Evolutionary conservation across 2,329 filamentous ascomycete genomes (phyloP).

Genomic region (Camillea tinctor): DNA sequence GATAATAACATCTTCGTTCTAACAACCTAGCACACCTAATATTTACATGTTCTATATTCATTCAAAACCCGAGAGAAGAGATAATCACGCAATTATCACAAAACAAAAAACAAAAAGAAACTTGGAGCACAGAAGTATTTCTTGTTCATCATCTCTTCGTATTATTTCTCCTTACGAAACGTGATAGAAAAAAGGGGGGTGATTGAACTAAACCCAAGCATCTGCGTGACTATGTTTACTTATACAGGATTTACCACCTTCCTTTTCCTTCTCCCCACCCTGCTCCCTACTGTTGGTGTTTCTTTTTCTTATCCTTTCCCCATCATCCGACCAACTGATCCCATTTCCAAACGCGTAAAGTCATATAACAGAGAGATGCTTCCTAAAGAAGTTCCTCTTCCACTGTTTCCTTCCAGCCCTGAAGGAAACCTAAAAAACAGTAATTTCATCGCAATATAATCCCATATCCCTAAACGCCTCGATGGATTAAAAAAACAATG

Average conservation of each 20-base stretch:
- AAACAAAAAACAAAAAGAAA: background rate
- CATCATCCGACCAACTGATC: background rate
- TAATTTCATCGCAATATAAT: background rate
- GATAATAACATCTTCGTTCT: too few species aligned
- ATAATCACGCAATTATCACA: background rate
- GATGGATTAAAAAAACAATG: background rate
- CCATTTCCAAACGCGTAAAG: background rate
- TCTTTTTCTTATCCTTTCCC: background rate
- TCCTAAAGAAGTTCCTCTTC: too few species aligned
- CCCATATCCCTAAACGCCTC: background rate
- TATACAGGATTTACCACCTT: background rate
- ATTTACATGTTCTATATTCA: too few species aligned
- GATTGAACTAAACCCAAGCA: too few species aligned
- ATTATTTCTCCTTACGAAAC: constrained; percentile 10
- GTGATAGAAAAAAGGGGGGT: too few species aligned
- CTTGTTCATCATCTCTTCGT: constrained; percentile 18
- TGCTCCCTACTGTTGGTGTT: too few species aligned
- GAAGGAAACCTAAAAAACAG: background rate
- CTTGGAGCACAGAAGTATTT: background rate
- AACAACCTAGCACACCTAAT: too few species aligned
- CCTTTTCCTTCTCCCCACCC: background rate
- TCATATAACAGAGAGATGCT: background rate
- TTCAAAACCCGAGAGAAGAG: background rate
- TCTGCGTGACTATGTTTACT: background rate
- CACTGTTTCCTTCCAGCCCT: background rate